Evolutionary conservation across 805 yeast genomes (phyloP), one percentile per base, ranked within the genome.

Genomic region (Saccharomycopsis sp.): DNA sequence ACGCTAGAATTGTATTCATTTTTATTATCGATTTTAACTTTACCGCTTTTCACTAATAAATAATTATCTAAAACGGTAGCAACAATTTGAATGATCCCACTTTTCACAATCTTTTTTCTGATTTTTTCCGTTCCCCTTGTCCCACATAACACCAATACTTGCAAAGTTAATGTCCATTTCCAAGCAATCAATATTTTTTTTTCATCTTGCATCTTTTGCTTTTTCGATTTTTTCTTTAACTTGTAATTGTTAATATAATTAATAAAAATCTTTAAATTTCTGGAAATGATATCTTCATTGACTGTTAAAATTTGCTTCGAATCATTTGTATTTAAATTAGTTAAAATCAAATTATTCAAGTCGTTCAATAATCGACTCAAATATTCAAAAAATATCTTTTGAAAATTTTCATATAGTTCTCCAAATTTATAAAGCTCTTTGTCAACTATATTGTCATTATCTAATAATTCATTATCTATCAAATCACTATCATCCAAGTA

Each of bases 81-180:
- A 31, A 89, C 72, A 3, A 89, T 75, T 1, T 96, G 96, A 30
- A 92, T 71, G 46, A 87, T 77, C 3, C 96, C 97, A 1, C 96
- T 94, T 47, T 82, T 78, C 8, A 87, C 96, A 5, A 92, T 83
- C 52, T 87, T 76, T 50, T 79, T 77, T 38, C 98, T 68, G 36
- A 88, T 84, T 39, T 67, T 63, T 58, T 88, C 96, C 1, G 94
- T 77, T 19, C 98, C 98, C 50, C 96, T 70, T 1, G 96, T 87
- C 12, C 96, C 96, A 15, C 89, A 76, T 41, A 86, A 69, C 1
- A 89, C 94, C 41, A 89, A 63, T 56, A 96, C 88, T 63, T 89
- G 98, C 54, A 92, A 77, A 0, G 96, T 84, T 40, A 89, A 63
- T 4, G 95, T 84, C 98, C 98, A 89, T 62, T 89, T 89, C 96